A percentile compares a stretch with the other conserved stretches of the same genome.
These are phyloP conservation scores for Podosphaera fusca DNA, from an alignment of 2,329 filamentous ascomycete genomes.

Conservation along the genomic window DNA sequence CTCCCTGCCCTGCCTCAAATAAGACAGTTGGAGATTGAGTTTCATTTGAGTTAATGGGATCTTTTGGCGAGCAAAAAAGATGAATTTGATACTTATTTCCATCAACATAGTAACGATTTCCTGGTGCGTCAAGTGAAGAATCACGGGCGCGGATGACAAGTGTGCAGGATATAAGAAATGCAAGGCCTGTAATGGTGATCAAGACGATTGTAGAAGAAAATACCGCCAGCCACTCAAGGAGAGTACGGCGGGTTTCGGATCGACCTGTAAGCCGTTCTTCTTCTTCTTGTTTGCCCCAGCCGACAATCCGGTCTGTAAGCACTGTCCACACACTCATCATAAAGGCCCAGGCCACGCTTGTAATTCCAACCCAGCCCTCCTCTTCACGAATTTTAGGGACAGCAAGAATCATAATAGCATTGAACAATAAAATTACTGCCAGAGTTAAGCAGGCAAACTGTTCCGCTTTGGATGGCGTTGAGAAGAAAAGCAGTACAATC, in stretches of 20 bases:
- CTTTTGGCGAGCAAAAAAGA: constrained; percentile 42
- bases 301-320: constrained; percentile 55
- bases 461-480: constrained; percentile 57
- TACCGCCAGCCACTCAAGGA: constrained; percentile 69
- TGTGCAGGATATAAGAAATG: constrained; percentile 55
- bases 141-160: constrained; percentile 64
- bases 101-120: constrained; percentile 60
- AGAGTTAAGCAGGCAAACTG: constrained; percentile 49
- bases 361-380: constrained; percentile 80
- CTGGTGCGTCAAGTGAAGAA: constrained; percentile 47
- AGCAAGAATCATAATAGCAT: constrained; percentile 58
- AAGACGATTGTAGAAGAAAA: constrained; percentile 51
- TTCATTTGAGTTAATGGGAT: constrained; percentile 27
- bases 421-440: constrained; percentile 41
- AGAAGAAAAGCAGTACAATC: constrained; percentile 66
- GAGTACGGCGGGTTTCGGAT: constrained; percentile 58
- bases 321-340: constrained; percentile 62
- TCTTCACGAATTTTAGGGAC: constrained; percentile 56
- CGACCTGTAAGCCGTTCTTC: constrained; percentile 82
- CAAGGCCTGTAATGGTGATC: constrained; percentile 40
- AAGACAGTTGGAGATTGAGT: constrained; percentile 50
- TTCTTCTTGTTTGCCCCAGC: constrained; percentile 81
- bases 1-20: constrained; percentile 60
- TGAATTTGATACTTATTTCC: constrained; percentile 70
- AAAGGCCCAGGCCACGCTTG: constrained; percentile 62